Base-by-base conservation (phyloP, 1,139 yeast species). In the Debaryomyces coudertii region DNA sequence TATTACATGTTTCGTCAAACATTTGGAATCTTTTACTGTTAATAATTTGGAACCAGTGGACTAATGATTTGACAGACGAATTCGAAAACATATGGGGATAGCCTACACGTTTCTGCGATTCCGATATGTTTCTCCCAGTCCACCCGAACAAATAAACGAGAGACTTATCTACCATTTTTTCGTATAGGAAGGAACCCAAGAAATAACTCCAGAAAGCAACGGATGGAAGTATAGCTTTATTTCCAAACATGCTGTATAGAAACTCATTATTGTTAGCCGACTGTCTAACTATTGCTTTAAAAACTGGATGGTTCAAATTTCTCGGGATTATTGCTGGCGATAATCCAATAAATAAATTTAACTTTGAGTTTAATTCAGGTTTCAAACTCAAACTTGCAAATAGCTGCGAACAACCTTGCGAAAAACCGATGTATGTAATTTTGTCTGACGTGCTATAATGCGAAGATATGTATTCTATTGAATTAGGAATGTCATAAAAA, bases 401-500 rank as follows among this genome's bases (percentile, higher is more conserved):
- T 23, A 75, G 57, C 54, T 74, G 79, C 1, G 79, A 73, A 28
- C 78, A 73, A 2, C 79, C 79, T 51, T 75, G 79, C 14, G 77
- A 70, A 48, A 75, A 75, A 2, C 79, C 79, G 29, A 75, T 60
- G 46, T 71, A 75, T 1, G 68, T 62, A 27, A 74, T 56, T 42
- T 56, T 53, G 18, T 39, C 38, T 4, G 36, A 28, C 3, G 44
- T 46, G 11, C 36, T 29, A 45, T 62, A 61, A 40, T 48, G 50
- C 8, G 52, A 45, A 25, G 40, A 43, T 16, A 90, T 80, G 61
- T 87, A 87, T 53, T 80, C 79, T 11, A 90, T 76, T 5, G 86
- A 75, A 53, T 85, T 82, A 2, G 96, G 96, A 36, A 90, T 87
- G 61, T 90, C 97, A 58, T 78, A 86, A 51, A 85, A 66, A 2